Percentiles rank a stretch among this genome's conserved stretches.
Conservation (phyloP, 345 rosid species). For the Camelina sativa region DNA sequence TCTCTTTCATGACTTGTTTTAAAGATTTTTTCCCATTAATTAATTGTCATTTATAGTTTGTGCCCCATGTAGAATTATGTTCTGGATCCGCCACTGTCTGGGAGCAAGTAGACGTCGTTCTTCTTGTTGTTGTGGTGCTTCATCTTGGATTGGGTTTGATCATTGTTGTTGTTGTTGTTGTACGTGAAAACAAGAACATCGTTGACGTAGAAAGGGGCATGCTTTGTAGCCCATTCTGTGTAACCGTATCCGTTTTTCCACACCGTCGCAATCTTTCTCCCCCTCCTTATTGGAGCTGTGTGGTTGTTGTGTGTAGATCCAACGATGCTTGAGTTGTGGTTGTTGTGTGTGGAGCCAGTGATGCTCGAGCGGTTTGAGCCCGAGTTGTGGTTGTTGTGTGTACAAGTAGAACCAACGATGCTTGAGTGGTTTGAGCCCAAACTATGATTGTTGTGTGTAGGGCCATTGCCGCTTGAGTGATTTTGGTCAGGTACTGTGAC, state of each 20-base stretch:
- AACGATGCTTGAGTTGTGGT: too few relatives aligned
- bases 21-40: too few relatives aligned
- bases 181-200: conserved; percentile 15
- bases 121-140: background rate
- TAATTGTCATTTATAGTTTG: too few relatives aligned
- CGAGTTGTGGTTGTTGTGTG: too few relatives aligned
- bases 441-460: too few relatives aligned
- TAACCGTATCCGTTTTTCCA: conserved; percentile 7
- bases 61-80: too few relatives aligned
- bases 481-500: too few relatives aligned
- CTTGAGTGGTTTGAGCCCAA: too few relatives aligned
- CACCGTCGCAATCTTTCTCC: background rate
- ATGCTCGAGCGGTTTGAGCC: background rate
- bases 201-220: background rate
- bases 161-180: background rate
- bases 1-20: too few relatives aligned
- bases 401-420: too few relatives aligned
- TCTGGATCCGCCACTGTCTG: too few relatives aligned
- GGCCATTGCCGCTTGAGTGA: too few relatives aligned
- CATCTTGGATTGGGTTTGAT: conserved; percentile 12
- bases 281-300: background rate
- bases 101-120: conserved; percentile 20
- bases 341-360: background rate
- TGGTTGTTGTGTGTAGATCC: background rate
- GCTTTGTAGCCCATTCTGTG: background rate